Percentiles rank a stretch among this genome's conserved stretches.
Conservation (phyloP, 2,329 filamentous ascomycete species). For the Periconia digitata region DNA sequence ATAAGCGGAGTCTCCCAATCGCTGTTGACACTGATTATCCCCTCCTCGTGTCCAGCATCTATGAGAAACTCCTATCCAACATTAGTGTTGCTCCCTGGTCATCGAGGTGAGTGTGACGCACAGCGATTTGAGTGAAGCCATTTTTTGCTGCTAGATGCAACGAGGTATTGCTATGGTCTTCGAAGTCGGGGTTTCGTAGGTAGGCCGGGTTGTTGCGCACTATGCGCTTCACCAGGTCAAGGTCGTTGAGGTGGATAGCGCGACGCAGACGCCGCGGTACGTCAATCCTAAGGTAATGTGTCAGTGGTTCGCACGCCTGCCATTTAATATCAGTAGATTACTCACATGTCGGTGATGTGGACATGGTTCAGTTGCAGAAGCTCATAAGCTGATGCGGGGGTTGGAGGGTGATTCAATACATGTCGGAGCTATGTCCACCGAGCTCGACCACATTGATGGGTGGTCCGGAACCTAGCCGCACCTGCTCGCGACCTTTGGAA, state of each 20-base stretch:
- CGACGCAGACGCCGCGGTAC: slow-evolving; percentile 75
- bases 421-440: not conserved
- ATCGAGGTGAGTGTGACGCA: slow-evolving; percentile 23
- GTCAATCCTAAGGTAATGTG: slow-evolving; percentile 63
- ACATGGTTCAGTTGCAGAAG: slow-evolving; percentile 19
- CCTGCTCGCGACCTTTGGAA: not conserved
- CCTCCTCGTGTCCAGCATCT: slow-evolving; percentile 72
- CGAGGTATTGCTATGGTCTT: slow-evolving; percentile 77
- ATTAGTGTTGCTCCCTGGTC: not conserved
- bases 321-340: not conserved
- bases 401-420: slow-evolving; percentile 6
- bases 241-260: slow-evolving; percentile 76
- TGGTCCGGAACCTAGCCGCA: no score
- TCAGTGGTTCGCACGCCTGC: not conserved
- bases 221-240: slow-evolving; percentile 74
- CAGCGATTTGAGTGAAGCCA: slow-evolving; percentile 68
- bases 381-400: slow-evolving; percentile 9
- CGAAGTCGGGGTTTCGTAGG: slow-evolving; percentile 77
- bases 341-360: slow-evolving; percentile 24
- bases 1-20: slow-evolving; percentile 79
- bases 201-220: slow-evolving; percentile 69
- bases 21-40: slow-evolving; percentile 74
- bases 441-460: no score
- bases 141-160: slow-evolving; percentile 78
- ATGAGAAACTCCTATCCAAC: slow-evolving; percentile 62